phyloP scores from a whole-genome alignment of 805 yeast species.

The Lipomyces mesembrius region DNA sequence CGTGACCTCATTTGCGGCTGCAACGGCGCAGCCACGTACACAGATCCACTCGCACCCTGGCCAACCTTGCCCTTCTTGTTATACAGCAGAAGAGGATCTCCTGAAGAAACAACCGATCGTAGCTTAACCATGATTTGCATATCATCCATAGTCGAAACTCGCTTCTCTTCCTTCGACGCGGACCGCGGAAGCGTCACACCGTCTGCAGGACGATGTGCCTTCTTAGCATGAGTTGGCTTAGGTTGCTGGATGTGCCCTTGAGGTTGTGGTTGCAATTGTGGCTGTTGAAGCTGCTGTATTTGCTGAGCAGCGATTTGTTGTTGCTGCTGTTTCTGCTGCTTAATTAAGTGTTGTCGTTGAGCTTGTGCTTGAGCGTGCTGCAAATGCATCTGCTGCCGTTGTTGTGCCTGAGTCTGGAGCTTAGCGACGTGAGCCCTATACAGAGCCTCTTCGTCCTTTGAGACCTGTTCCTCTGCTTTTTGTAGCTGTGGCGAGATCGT shows the following conservation, averaged over 20 bases:
- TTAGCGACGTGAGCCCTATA: constrained; percentile 32
- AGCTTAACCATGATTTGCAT: constrained; percentile 73
- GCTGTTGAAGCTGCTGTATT: constrained; percentile 37
- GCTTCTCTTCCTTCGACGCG: constrained; percentile 16
- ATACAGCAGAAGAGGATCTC: constrained; percentile 79
- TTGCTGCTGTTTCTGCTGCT: constrained; percentile 33
- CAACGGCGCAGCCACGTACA: constrained; percentile 52
- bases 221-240: constrained; percentile 47
- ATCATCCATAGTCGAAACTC: constrained; percentile 62
- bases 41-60: constrained; percentile 98
- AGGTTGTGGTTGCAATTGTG: constrained; percentile 14
- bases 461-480: constrained; percentile 8
- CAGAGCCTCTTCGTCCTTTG: constrained; percentile 37
- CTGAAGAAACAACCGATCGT: constrained; percentile 75
- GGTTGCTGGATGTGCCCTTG: constrained; percentile 47
- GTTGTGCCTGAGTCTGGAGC: constrained; percentile 37
- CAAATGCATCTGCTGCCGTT: constrained; percentile 31
- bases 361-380: constrained; percentile 29
- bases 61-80: constrained; percentile 63
- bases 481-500: constrained; percentile 5
- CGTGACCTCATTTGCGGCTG: constrained; percentile 19
- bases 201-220: constrained; percentile 37
- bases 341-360: constrained; percentile 25
- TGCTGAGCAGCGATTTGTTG: constrained; percentile 27
- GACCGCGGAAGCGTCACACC: constrained; percentile 19